Evolutionary conservation across 345 rosid genomes (phyloP).

Genomic region (Adansonia digitata): DNA sequence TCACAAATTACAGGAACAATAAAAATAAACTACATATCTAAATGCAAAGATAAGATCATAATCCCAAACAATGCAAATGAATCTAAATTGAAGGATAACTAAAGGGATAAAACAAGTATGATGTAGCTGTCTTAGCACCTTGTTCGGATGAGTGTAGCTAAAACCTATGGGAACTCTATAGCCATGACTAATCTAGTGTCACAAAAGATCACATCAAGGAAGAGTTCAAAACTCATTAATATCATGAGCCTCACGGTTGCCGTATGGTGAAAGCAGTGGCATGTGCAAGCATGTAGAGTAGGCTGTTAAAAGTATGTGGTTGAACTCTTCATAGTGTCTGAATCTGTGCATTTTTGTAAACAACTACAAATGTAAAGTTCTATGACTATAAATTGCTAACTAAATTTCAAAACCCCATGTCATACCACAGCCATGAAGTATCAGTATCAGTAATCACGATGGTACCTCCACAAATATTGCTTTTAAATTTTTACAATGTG

Average conservation of each 20-base stretch:
- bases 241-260: not conserved
- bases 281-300: not conserved
- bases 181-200: not conserved
- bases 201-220: not conserved
- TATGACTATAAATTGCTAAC: not conserved
- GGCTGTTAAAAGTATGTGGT: not conserved
- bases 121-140: not conserved
- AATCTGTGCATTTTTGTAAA: not conserved
- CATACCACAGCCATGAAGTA: conserved; percentile 14
- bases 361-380: not conserved
- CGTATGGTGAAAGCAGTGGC: not conserved
- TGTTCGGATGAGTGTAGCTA: not conserved
- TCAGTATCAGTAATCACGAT: conserved; percentile 13
- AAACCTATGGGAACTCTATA: not conserved
- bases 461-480: conserved; percentile 13
- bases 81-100: not conserved
- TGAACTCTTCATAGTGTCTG: not conserved
- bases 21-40: not conserved
- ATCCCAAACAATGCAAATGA: not conserved
- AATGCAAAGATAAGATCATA: not conserved
- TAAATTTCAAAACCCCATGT: conserved; percentile 7
- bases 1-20: conserved; percentile 18
- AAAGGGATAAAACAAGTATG: not conserved
- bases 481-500: conserved; percentile 15
- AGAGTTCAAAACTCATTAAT: not conserved